Conservation (phyloP, 345 rosid species). For the Carallia brachiata region DNA sequence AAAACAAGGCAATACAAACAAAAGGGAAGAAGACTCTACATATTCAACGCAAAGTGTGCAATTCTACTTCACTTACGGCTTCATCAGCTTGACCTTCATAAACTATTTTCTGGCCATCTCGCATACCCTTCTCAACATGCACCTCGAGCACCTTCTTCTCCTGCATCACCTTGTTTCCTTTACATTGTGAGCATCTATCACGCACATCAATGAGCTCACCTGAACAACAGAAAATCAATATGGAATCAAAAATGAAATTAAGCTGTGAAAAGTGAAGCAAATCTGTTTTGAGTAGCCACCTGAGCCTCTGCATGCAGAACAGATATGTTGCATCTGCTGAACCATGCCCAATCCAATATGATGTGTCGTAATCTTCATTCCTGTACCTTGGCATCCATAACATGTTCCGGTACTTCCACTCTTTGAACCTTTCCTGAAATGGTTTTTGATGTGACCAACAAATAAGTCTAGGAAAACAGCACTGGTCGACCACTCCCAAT, state of each 20-base stretch:
- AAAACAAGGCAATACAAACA: not conserved
- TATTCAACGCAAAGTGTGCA: not conserved
- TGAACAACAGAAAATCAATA: constrained; percentile 10
- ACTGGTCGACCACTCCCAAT: not conserved
- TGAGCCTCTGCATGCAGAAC: constrained; percentile 56
- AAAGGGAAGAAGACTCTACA: not conserved
- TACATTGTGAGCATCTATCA: constrained; percentile 55
- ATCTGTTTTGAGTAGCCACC: constrained; percentile 21
- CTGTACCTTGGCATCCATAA: constrained; percentile 56
- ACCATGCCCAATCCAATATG: constrained; percentile 50
- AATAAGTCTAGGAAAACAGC: not conserved
- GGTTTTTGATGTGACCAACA: not conserved
- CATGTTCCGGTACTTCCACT: constrained; percentile 46
- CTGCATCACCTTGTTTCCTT: constrained; percentile 44
- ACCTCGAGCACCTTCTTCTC: constrained; percentile 62
- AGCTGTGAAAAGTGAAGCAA: not conserved
- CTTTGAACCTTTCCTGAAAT: constrained; percentile 58
- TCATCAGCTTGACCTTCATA: constrained; percentile 64
- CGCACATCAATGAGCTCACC: constrained; percentile 55
- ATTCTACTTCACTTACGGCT: constrained; percentile 41
- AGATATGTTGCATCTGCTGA: constrained; percentile 62
- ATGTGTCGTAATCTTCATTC: constrained; percentile 50
- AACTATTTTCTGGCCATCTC: constrained; percentile 42
- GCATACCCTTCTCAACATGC: constrained; percentile 64
- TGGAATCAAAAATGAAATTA: not conserved